Evolutionary conservation across 2,329 filamentous ascomycete genomes (phyloP), one percentile per base, ranked within the genome.

Genomic region (Pseudocercospora musae): DNA sequence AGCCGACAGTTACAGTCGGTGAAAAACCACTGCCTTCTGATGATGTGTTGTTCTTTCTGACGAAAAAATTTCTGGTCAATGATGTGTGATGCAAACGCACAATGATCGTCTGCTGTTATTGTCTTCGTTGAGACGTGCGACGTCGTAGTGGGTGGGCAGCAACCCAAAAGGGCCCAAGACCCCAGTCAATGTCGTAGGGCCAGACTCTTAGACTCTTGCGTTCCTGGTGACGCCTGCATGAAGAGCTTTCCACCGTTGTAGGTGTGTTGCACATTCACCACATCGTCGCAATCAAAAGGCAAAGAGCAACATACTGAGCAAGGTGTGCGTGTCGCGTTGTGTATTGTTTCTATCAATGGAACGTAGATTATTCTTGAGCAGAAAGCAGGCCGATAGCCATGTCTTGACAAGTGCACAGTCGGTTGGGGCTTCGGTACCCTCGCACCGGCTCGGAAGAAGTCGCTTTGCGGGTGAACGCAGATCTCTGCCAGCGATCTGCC

Each of bases 61-160:
- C 20, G 20, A 18, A 49, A 10, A 18, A 49, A 49, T 21, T 21
- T 49, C 23, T n/a, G 20, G 13, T 33, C 11, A 33, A 8, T 40
- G 3, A 40, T 8, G 15, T 40, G 15, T 40, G n/a, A 40, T 40
- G 37, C 37, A 40, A 18, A n/a, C 33, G n/a, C 2, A 40, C 8
- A 25, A 25, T 49, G 20, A 18, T n/a, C 11, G 44, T 25, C 42
- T 40, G 13, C 33, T 37, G n/a, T 27, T 27, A 20, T n/a, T 37
- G 29, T 31, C 23, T 53, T 53, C 25, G 52, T 54, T 54, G 29
- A 54, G 52, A 54, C n/a, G 52, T 54, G 52, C 52, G 52, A 33
- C 27, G 52, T 54, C 21, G 52, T 31, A 25, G 46, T 50, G 20
- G 23, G 49, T 20, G n/a, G n/a, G n/a, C n/a, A n/a, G 46, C 13